phyloP scores from a whole-genome alignment of 306 rosid genomes.

The Glycine latifolia region DNA sequence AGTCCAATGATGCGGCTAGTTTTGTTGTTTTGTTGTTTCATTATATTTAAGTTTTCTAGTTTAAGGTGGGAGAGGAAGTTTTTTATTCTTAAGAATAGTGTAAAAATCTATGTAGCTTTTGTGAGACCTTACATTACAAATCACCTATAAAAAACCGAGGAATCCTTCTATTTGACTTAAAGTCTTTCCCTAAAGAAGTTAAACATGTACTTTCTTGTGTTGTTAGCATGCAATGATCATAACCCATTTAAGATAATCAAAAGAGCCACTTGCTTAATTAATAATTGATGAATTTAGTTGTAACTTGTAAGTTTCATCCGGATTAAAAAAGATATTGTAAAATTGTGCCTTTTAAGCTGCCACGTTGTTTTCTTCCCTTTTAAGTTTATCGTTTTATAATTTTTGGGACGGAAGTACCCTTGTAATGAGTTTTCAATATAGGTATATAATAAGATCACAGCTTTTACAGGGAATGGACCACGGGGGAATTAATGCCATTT shows the following conservation, averaged over 20 bases:
- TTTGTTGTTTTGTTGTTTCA: constrained; percentile 39
- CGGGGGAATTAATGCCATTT: constrained; percentile 42
- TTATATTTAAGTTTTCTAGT: not conserved
- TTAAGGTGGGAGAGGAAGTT: not conserved
- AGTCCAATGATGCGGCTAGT: constrained; percentile 55
- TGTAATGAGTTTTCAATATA: not conserved
- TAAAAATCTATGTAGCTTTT: not conserved
- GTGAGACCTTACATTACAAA: too few species aligned
- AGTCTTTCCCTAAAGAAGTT: not conserved
- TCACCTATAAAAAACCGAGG: too few species aligned
- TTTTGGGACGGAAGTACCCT: not conserved
- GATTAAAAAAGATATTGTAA: not conserved
- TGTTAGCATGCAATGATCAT: constrained; percentile 45
- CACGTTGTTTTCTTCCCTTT: constrained; percentile 19
- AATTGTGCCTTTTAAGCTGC: constrained; percentile 13
- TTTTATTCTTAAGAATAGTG: not conserved
- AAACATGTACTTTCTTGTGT: constrained; percentile 4
- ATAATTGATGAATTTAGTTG: constrained; percentile 35
- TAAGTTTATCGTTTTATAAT: not conserved
- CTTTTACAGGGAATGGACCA: constrained; percentile 40
- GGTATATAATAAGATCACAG: not conserved
- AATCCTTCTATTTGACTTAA: not conserved
- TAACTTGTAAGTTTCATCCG: not conserved
- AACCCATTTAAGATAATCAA: constrained; percentile 27
- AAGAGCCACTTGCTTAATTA: constrained; percentile 24